Evolutionary conservation across 768 basidiomycete species (phyloP), one percentile per base, ranked within the genome.

Genomic region (Myochromella boudieri): DNA sequence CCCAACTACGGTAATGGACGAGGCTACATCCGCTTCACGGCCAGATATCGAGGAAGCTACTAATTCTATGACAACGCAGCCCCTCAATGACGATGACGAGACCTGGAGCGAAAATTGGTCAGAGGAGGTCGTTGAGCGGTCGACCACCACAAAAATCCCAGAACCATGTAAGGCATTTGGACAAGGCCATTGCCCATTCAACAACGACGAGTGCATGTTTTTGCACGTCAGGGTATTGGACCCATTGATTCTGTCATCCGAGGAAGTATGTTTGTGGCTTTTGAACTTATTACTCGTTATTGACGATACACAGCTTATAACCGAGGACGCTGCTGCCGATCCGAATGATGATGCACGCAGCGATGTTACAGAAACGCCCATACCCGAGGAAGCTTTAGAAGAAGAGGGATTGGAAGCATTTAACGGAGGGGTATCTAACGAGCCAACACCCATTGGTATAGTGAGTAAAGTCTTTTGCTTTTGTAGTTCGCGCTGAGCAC

Each of bases 121-220:
- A 5, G 43, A 53, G 20, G 55, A 57, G 15, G 37, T 40, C 20
- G 32, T 26, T 25, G 39, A 38, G 8, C n/a, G 45, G 3, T 41
- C 49, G 6, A 29, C 33, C 24, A 49, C 41, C 8, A 6, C 29
- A 1, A 60, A 59, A 42, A 52, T 54, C 3, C 51, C 63, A 40
- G 46, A 57, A 18, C 65, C 64, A 18, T 73, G 70, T 51, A 64
- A 58, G 46, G 54, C 44, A 17, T 69, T 62, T 53, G 67, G 64
- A 1, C 68, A 72, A 51, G 69, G 70, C 7, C 56, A 60, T 52
- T 72, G 71, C 40, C 8, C 5, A 9, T 50, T 18, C 9, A 67
- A 65, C n/a, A n/a, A n/a, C 10, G 65, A 67, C 22, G 34, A 37
- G 9, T 71, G 71, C 42, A 27, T 6, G 6, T 66, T 57, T 39